Evolutionary conservation across 1,284 basidiomycete species (phyloP).

Genomic region (Pyrrhoderma lamaoense): DNA sequence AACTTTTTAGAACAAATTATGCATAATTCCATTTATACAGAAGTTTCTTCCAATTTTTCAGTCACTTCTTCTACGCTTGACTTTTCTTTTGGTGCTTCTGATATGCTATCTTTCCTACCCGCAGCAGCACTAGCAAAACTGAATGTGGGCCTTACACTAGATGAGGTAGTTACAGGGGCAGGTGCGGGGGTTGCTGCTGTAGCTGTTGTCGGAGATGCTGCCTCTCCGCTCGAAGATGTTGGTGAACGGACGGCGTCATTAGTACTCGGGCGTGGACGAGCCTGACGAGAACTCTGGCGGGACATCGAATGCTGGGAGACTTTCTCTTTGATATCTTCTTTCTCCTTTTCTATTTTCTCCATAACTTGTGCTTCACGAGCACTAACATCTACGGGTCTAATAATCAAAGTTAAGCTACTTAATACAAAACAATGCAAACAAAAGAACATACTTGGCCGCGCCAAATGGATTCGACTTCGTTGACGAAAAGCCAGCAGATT

Average conservation of each 20-base stretch:
- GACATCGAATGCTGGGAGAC: constrained; percentile 47
- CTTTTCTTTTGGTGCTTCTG: constrained; percentile 26
- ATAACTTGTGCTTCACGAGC: constrained; percentile 69
- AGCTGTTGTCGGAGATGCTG: constrained; percentile 16
- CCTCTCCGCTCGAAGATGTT: constrained; percentile 28
- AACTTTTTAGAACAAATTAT: not conserved
- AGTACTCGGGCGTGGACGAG: constrained; percentile 40
- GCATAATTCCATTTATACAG: constrained; percentile 24
- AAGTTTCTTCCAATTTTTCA: constrained; percentile 37
- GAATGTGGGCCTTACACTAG: constrained; percentile 52
- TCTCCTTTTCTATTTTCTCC: constrained; percentile 62
- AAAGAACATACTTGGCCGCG: constrained; percentile 55
- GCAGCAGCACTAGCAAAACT: constrained; percentile 64
- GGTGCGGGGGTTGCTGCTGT: constrained; percentile 26
- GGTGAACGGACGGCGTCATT: constrained; percentile 12
- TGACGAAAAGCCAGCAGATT: constrained; percentile 43
- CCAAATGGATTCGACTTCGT: constrained; percentile 76
- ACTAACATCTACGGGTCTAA: constrained; percentile 79
- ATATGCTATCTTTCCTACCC: constrained; percentile 28
- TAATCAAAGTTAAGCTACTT: too few relatives aligned
- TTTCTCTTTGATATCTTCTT: constrained; percentile 49
- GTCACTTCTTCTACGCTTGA: constrained; percentile 26
- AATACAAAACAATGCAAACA: constrained; percentile 11
- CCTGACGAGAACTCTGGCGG: constrained; percentile 60
- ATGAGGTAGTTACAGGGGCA: constrained; percentile 25